These are phyloP conservation scores for Pythium guiyangense DNA, from an alignment of 352 stramenopile genomes.

Conservation along the genomic window DNA sequence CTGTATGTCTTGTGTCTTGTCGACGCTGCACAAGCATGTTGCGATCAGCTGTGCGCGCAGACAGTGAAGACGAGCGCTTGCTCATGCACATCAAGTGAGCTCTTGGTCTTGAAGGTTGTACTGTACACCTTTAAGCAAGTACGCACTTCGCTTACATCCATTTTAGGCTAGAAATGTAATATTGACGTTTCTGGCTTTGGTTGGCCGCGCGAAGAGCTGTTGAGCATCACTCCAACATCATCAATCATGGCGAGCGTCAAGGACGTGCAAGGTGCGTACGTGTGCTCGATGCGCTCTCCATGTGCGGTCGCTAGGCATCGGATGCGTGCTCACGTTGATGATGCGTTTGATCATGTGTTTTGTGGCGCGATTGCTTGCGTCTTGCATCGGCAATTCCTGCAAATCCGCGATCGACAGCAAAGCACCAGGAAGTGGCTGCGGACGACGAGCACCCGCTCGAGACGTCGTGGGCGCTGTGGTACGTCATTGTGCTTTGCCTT, in stretches of 20 bases:
- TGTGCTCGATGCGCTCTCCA: background rate
- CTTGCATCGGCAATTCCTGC: background rate
- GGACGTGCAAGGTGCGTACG: slow-evolving; percentile 12
- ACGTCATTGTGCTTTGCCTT: slow-evolving; percentile 8
- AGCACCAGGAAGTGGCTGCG: slow-evolving; percentile 13
- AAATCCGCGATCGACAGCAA: slow-evolving; percentile 3
- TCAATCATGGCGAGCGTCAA: slow-evolving; percentile 11
- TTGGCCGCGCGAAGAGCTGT: slow-evolving; percentile 13
- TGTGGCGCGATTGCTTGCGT: background rate
- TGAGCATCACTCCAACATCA: slow-evolving; percentile 5
- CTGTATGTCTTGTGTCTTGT: too few species aligned
- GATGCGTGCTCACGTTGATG: background rate
- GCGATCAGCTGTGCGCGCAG: too few species aligned
- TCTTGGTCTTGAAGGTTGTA: too few species aligned
- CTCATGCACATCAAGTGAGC: too few species aligned
- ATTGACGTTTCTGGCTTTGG: background rate
- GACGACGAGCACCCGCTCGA: slow-evolving; percentile 82
- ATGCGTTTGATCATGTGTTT: background rate
- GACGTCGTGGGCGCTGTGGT: slow-evolving; percentile 88
- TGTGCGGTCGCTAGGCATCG: background rate
- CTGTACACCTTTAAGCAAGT: too few species aligned
- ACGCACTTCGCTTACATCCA: background rate
- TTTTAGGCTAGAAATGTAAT: background rate
- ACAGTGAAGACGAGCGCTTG: too few species aligned
- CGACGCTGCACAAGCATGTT: too few species aligned